These are phyloP conservation scores for Gossypium longicalyx DNA, from an alignment of 345 rosid species.

Conservation along the genomic window DNA sequence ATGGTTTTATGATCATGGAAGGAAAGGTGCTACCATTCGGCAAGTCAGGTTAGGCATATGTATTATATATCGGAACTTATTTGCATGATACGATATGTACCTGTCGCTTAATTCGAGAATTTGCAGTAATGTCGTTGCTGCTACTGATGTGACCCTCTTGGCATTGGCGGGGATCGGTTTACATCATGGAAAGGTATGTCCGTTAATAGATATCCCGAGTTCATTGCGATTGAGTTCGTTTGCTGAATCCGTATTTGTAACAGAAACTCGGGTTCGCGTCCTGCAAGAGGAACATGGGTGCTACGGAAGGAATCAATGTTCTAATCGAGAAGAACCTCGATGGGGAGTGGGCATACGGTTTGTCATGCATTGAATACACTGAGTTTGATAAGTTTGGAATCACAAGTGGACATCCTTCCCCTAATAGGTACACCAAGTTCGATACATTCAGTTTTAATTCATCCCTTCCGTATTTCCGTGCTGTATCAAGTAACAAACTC, in stretches of 20 bases:
- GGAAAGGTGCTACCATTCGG: slow-evolving; percentile 86
- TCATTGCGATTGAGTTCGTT: not conserved
- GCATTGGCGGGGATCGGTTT: slow-evolving; percentile 91
- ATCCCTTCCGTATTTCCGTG: not conserved
- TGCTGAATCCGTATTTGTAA: not conserved
- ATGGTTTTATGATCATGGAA: slow-evolving; percentile 79
- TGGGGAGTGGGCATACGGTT: slow-evolving; percentile 89
- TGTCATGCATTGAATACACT: slow-evolving; percentile 91
- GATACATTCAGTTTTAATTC: not conserved
- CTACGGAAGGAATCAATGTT: slow-evolving; percentile 86
- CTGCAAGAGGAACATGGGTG: slow-evolving; percentile 72
- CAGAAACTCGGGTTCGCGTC: slow-evolving; percentile 96
- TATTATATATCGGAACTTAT: not conserved
- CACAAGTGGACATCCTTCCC: slow-evolving; percentile 31
- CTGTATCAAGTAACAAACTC: not conserved
- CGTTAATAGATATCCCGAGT: slow-evolving; percentile 5
- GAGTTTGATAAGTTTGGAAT: slow-evolving; percentile 82
- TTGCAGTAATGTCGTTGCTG: slow-evolving; percentile 93
- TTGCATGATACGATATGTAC: not conserved
- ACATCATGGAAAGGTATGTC: slow-evolving; percentile 58
- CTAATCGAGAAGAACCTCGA: slow-evolving; percentile 71
- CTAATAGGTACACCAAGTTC: slow-evolving; percentile 34
- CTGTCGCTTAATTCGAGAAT: slow-evolving; percentile 18
- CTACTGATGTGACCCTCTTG: slow-evolving; percentile 82
- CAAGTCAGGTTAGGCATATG: slow-evolving; percentile 77